Evolutionary conservation across 1,284 basidiomycete species (phyloP), one percentile per base, ranked within the genome.

Genomic region (Vanrija sp.): DNA sequence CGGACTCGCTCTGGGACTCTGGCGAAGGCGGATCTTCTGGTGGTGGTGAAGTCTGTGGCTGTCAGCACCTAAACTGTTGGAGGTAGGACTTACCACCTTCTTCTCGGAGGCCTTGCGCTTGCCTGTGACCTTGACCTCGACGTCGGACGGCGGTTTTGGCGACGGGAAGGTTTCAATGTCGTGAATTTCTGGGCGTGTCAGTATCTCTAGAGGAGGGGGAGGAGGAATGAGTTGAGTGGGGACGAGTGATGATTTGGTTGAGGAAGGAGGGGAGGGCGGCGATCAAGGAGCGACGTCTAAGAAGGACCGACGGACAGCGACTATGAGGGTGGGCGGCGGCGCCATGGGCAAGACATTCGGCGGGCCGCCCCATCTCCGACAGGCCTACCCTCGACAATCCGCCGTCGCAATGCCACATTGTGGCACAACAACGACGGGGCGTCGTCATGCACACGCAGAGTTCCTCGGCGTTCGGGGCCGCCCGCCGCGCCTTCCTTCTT

Each of bases 101-200:
- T 29, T 26, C 25, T 29, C 51, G 8, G 57, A 26, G 21, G 53
- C 47, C 43, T 53, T 62, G 42, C 51, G 25, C 51, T 61, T 66
- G n/a, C 49, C 55, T 10, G 46, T 38, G 23, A 29, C 45, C 23
- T 42, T 38, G 12, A 45, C 23, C 8, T 51, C 52, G 34, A 62
- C 46, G 34, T 64, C 70, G 12, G 61, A 55, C 1, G 67, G 67
- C 1, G 70, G 66, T 6, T 61, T 61, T 1, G 70, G 70, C 2
- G 70, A 70, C 18, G 61, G 61, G 54, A 67, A 66, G 8, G 59
- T 62, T 19, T 54, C 43, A 26, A 72, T 61, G 49, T 72, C 68
- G 56, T 66, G 62, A 10, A 56, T 58, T 49, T 66, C 70, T 72
- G 58, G 5, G 43, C 4, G 14, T 4, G 57, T 61, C 38, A 60